Evolutionary conservation across 441 rosid genomes (phyloP).

Genomic region (Cnidoscolus chayamansa): DNA sequence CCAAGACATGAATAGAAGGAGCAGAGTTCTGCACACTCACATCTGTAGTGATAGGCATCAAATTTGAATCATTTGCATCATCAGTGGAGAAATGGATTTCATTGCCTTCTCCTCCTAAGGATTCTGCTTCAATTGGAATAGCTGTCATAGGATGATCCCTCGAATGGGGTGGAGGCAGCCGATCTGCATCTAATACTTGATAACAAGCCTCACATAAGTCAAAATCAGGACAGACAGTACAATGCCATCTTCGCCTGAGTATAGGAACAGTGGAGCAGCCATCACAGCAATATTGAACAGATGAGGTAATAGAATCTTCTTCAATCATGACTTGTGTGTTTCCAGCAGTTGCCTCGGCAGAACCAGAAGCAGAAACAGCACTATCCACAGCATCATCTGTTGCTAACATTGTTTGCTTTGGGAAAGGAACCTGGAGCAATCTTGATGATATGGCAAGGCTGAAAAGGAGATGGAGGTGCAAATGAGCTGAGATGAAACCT

Average conservation of each 20-base stretch:
- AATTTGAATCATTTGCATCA: conserved; percentile 61
- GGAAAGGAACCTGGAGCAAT: conserved; percentile 99
- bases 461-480: conserved; percentile 29
- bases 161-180: conserved; percentile 94
- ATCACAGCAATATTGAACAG: conserved; percentile 99
- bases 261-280: conserved; percentile 99
- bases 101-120: conserved; percentile 82
- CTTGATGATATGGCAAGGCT: conserved; percentile 99
- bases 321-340: conserved; percentile 87
- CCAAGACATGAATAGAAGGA: conserved; percentile 93
- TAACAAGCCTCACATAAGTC: conserved; percentile 98
- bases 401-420: conserved; percentile 93
- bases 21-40: conserved; percentile 58
- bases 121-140: conserved; percentile 91
- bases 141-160: conserved; percentile 99
- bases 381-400: conserved; percentile 81
- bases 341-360: conserved; percentile 60
- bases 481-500: conserved; percentile 28
- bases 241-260: conserved; percentile 97
- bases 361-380: conserved; percentile 53
- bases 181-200: conserved; percentile 84
- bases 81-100: conserved; percentile 83
- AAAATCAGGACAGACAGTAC: conserved; percentile 98
- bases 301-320: conserved; percentile 94
- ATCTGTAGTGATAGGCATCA: conserved; percentile 50